These are phyloP conservation scores for Ailanthus altissimus DNA, from an alignment of 345 rosid species.

Conservation along the genomic window DNA sequence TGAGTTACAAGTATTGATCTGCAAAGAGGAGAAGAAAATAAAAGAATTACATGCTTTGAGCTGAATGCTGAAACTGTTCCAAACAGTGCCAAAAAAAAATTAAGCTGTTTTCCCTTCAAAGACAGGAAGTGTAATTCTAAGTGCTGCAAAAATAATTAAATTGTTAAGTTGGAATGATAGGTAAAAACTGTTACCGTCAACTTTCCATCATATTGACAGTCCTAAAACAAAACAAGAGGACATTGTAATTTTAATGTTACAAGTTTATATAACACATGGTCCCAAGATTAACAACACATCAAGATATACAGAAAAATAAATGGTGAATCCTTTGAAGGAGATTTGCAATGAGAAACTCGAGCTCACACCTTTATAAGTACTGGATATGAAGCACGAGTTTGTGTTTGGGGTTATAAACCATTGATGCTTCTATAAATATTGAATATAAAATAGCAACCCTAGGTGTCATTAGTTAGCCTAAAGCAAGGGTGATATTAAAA, in stretches of 20 bases:
- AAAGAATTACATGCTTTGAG: not conserved
- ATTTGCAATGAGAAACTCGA: too few species aligned
- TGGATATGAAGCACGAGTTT: too few species aligned
- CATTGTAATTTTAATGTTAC: not conserved
- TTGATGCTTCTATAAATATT: too few species aligned
- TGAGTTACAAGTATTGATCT: conserved; percentile 85
- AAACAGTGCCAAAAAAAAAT: not conserved
- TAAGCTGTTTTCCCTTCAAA: not conserved
- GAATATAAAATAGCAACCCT: too few species aligned
- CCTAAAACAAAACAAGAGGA: not conserved
- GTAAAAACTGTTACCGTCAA: not conserved
- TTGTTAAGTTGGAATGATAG: not conserved
- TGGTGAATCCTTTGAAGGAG: not conserved
- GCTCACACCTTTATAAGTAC: too few species aligned
- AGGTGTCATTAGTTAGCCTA: too few species aligned
- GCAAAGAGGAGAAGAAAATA: conserved; percentile 26
- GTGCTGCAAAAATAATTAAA: not conserved
- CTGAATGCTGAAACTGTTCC: not conserved
- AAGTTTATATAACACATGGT: not conserved
- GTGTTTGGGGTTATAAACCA: too few species aligned
- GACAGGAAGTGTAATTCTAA: not conserved
- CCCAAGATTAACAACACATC: too few species aligned
- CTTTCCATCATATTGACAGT: not conserved
- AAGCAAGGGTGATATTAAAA: too few species aligned
- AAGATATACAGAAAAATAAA: not conserved